These are phyloP conservation scores for Zopfia rhizophila DNA, from an alignment of 2,329 filamentous ascomycete species.

Conservation along the genomic window DNA sequence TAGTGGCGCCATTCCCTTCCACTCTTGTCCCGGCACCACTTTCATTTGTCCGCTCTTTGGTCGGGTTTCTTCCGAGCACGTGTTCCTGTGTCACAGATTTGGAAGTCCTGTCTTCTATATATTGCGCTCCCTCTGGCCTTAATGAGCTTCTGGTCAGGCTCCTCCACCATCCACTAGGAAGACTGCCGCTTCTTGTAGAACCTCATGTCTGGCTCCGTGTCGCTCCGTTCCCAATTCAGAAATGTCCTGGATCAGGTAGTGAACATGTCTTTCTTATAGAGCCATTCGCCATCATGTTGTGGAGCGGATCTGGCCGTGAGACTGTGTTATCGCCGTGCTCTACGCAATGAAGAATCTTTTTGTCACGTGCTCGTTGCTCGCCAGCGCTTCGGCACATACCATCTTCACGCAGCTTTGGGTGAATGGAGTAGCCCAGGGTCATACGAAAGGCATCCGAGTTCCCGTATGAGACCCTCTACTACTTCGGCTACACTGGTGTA, in stretches of 20 bases:
- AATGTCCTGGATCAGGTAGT: constrained; percentile 14
- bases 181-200: constrained; percentile 10
- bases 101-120: constrained; percentile 15
- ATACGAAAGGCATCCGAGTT: constrained; percentile 62
- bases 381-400: constrained; percentile 58
- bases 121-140: constrained; percentile 28
- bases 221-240: constrained; percentile 40
- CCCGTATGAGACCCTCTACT: constrained; percentile 40
- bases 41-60: constrained; percentile 15
- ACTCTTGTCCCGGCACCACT: constrained; percentile 10
- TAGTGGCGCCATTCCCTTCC: constrained; percentile 2
- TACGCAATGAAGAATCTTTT: constrained; percentile 36
- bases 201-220: constrained; percentile 22
- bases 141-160: constrained; percentile 17
- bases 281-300: constrained; percentile 23
- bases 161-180: constrained; percentile 4
- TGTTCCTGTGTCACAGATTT: constrained; percentile 18
- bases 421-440: constrained; percentile 59
- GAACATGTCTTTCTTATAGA: constrained; percentile 36
- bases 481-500: constrained; percentile 6
- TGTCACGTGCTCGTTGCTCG: constrained; percentile 31
- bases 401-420: constrained; percentile 62
- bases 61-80: constrained; percentile 23
- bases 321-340: not conserved
- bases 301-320: not conserved